Percentiles rank a stretch among this genome's conserved stretches.
Evolutionary conservation across 768 basidiomycete species (phyloP).

Genomic region (Fomitopsis serialis): DNA sequence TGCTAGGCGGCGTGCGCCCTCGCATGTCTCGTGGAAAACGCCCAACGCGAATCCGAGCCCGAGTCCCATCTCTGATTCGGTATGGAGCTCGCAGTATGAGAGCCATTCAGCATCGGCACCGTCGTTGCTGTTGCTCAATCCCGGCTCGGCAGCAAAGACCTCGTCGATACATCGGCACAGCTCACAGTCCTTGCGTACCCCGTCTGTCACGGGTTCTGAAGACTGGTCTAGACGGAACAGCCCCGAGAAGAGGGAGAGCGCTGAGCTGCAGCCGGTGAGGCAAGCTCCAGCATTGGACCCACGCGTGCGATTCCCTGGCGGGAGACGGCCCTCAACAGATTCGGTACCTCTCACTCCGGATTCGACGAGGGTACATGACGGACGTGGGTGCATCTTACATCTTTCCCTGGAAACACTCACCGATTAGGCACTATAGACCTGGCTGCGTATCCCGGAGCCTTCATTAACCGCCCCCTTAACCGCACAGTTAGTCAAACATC

Average conservation of each 20-base stretch:
- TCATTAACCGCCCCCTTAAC: conserved; percentile 61
- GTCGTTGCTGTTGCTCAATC: conserved; percentile 7
- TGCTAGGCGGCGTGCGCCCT: conserved; percentile 2
- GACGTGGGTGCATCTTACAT: conserved; percentile 4
- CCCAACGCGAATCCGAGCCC: conserved; percentile 6
- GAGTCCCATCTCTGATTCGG: conserved; percentile 3
- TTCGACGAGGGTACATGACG: conserved; percentile 23
- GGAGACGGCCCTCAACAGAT: conserved; percentile 27
- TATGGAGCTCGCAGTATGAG: conserved; percentile 6
- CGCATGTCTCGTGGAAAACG: conserved; percentile 17
- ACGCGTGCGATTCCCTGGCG: conserved; percentile 53
- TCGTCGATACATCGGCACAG: conserved; percentile 8
- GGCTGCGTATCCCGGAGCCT: conserved; percentile 32
- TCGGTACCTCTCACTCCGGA: conserved; percentile 21
- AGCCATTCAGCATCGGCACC: conserved; percentile 12
- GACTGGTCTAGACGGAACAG: not conserved
- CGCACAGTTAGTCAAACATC: conserved; percentile 62
- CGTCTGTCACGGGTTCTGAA: conserved; percentile 26
- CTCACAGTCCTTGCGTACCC: conserved; percentile 17
- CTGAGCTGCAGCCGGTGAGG: conserved; percentile 15
- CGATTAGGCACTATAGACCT: conserved; percentile 24
- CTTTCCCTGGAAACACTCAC: conserved; percentile 13
- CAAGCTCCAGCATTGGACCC: conserved; percentile 66
- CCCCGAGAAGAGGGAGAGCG: not conserved
- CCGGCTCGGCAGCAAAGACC: conserved; percentile 1